phyloP scores from a whole-genome alignment of 192 early-diverging fungal species.

The Pilaira anomala region DNA sequence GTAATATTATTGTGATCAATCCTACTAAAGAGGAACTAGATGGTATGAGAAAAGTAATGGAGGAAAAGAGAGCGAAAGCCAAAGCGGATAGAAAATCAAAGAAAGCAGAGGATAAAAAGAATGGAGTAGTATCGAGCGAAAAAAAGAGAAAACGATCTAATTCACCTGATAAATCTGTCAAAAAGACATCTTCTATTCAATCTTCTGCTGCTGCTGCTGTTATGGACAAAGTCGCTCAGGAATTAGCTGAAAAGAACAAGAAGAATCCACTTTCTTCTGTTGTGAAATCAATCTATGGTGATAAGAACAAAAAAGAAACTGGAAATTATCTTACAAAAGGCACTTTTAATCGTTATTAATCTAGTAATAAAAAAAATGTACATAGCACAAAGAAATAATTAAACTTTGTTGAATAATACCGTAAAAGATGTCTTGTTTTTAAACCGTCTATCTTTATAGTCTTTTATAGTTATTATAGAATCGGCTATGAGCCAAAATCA shows the following conservation, averaged over 20 bases:
- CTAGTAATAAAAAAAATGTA: no score
- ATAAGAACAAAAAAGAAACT: conserved; percentile 24
- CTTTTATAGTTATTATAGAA: no score
- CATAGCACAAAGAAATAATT: no score
- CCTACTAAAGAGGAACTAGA: conserved; percentile 62
- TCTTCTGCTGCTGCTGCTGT: conserved; percentile 42
- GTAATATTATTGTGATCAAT: conserved; percentile 71
- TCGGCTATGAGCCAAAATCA: no score
- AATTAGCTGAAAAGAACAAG: conserved; percentile 37
- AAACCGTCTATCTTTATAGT: no score
- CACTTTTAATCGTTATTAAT: conserved; percentile 38
- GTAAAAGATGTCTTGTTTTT: no score
- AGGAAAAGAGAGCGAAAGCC: conserved; percentile 44
- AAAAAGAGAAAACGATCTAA: conserved; percentile 36
- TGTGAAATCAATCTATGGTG: conserved; percentile 38
- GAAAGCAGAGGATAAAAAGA: conserved; percentile 18
- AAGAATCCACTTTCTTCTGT: conserved; percentile 30
- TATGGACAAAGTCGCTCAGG: conserved; percentile 41
- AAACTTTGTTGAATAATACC: no score
- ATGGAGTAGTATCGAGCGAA: conserved; percentile 41
- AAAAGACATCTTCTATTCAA: conserved; percentile 25
- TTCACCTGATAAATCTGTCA: not conserved
- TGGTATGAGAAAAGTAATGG: conserved; percentile 51
- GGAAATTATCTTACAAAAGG: conserved; percentile 37
- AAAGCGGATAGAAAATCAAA: conserved; percentile 50